Conservation (phyloP, 495 filamentous ascomycete genomes). For the Aspergillus incahuasiensis region DNA sequence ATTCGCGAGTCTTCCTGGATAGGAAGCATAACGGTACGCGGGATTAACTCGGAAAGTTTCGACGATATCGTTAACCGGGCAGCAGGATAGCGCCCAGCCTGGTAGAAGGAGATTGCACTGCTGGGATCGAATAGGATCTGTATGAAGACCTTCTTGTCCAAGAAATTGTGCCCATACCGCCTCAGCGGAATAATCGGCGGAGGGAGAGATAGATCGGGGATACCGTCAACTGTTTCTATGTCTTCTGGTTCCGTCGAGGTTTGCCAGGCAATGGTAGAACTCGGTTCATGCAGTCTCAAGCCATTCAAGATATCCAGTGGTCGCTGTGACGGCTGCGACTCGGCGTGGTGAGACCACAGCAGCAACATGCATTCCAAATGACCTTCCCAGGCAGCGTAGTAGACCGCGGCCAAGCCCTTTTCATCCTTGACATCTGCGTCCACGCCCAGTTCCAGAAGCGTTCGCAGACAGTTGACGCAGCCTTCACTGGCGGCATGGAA, state of each 20-base stretch:
- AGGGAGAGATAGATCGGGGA: constrained; percentile 86
- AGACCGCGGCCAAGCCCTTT: constrained; percentile 90
- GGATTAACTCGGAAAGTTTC: constrained; percentile 91
- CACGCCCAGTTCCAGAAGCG: constrained; percentile 69
- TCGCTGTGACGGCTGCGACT: constrained; percentile 20
- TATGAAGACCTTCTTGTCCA: constrained; percentile 93
- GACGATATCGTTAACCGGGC: constrained; percentile 94
- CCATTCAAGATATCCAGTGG: constrained; percentile 37
- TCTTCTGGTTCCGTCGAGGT: constrained; percentile 56
- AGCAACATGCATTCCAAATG: constrained; percentile 91
- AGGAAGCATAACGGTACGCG: constrained; percentile 87
- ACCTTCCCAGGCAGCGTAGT: constrained; percentile 98
- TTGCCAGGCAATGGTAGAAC: constrained; percentile 27
- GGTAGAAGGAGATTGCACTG: constrained; percentile 83
- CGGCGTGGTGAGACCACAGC: constrained; percentile 54
- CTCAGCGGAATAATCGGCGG: constrained; percentile 93
- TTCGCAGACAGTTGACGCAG: constrained; percentile 78
- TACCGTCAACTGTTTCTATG: constrained; percentile 74
- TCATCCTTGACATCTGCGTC: constrained; percentile 77
- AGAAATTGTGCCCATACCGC: constrained; percentile 95
- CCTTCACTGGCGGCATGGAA: constrained; percentile 97
- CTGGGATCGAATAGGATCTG: constrained; percentile 80
- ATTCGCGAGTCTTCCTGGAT: constrained; percentile 92
- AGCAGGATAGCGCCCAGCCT: constrained; percentile 91
- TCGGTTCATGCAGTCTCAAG: constrained; percentile 31